phyloP scores from a whole-genome alignment of 805 yeast species.

The Starmerella stigmatis region DNA sequence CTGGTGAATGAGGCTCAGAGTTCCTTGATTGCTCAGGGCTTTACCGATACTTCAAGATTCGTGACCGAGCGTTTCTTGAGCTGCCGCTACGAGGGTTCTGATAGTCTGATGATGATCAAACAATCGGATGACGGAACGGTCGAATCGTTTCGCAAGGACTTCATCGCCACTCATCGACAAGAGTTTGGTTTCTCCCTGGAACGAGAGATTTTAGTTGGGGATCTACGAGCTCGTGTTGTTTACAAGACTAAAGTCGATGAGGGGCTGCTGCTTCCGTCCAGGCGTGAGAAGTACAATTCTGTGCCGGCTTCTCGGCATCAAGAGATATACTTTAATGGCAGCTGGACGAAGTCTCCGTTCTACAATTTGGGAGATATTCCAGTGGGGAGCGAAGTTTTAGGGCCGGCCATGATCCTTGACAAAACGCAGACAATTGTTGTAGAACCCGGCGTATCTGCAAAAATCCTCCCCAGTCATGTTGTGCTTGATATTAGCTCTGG shows the following conservation, averaged over 20 bases:
- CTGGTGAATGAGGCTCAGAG: conserved; percentile 37
- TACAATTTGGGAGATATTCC: conserved; percentile 45
- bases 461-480: conserved; percentile 52
- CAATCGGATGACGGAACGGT: not conserved
- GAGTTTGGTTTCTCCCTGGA: conserved; percentile 66
- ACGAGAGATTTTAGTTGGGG: conserved; percentile 55
- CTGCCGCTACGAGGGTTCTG: conserved; percentile 80
- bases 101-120: conserved; percentile 66
- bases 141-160: conserved; percentile 32
- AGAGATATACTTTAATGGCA: conserved; percentile 47
- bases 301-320: conserved; percentile 26
- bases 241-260: conserved; percentile 3
- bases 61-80: conserved; percentile 57
- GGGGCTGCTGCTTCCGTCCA: conserved; percentile 11
- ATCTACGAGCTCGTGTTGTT: conserved; percentile 57
- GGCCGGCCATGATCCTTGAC: conserved; percentile 73
- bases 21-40: conserved; percentile 45
- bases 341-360: conserved; percentile 43
- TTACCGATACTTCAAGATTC: conserved; percentile 34
- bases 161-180: conserved; percentile 46
- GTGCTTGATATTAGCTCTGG: conserved; percentile 32
- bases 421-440: conserved; percentile 71
- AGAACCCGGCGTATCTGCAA: conserved; percentile 51
- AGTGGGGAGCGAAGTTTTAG: conserved; percentile 44
- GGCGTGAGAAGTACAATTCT: not conserved